phyloP scores from a whole-genome alignment of 495 filamentous ascomycete species.

The Penicillium ucsense region DNA sequence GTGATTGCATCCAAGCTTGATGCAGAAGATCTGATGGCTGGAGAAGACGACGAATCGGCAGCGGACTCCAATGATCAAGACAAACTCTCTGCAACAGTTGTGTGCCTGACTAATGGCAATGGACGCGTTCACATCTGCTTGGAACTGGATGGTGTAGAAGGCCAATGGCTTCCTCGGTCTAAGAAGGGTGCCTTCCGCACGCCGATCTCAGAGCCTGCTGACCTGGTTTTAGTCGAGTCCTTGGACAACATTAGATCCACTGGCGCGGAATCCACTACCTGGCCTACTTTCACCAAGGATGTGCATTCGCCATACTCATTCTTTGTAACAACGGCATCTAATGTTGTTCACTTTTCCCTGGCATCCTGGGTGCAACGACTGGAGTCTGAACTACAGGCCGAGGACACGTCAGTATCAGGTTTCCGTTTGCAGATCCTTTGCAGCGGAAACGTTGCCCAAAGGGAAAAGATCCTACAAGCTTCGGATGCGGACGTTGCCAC shows the following conservation, averaged over 20 bases:
- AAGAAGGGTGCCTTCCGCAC: conserved; percentile 32
- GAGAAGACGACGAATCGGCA: conserved; percentile 39
- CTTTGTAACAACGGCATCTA: conserved; percentile 63
- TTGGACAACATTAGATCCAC: conserved; percentile 55
- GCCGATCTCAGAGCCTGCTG: conserved; percentile 30
- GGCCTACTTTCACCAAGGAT: conserved; percentile 69
- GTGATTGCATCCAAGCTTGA: conserved; percentile 45
- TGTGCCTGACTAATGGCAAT: conserved; percentile 66
- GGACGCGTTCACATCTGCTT: conserved; percentile 70
- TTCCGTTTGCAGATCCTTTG: conserved; percentile 67
- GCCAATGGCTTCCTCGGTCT: conserved; percentile 70
- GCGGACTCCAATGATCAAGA: conserved; percentile 46
- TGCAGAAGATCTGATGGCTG: conserved; percentile 41
- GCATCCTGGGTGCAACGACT: conserved; percentile 65
- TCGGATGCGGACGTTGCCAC: conserved; percentile 27
- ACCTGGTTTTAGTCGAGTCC: conserved; percentile 41
- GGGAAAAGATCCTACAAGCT: conserved; percentile 49
- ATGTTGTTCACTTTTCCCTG: conserved; percentile 62
- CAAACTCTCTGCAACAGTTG: conserved; percentile 58
- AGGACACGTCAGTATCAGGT: conserved; percentile 53
- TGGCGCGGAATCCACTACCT: conserved; percentile 35
- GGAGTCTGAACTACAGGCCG: conserved; percentile 61
- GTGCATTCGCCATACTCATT: conserved; percentile 64
- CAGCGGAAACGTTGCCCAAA: conserved; percentile 48
- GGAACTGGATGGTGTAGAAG: conserved; percentile 70